These are phyloP conservation scores for Lactarius tabidus DNA, from an alignment of 768 basidiomycete genomes.

Conservation along the genomic window DNA sequence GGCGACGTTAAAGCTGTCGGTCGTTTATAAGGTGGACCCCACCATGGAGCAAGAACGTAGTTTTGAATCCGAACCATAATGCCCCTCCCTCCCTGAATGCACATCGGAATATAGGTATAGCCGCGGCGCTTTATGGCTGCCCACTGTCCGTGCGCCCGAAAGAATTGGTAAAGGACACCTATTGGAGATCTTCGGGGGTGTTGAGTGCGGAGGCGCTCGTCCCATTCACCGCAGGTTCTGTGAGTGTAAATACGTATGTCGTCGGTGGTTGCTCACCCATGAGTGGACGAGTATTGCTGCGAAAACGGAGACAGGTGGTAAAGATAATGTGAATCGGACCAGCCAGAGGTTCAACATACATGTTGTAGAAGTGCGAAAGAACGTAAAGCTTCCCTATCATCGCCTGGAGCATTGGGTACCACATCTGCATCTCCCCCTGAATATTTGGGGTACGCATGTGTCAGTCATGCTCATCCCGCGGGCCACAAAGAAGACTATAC, in stretches of 20 bases:
- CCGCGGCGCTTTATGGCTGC: background rate
- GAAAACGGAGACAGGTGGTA: background rate
- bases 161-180: background rate
- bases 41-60: background rate
- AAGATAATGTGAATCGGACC: background rate
- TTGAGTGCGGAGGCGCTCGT: background rate
- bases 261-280: background rate
- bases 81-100: background rate
- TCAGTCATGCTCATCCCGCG: background rate
- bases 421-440: background rate
- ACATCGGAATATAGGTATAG: background rate
- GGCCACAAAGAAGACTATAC: background rate
- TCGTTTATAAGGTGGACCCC: background rate
- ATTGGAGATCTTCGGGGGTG: background rate
- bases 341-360: background rate
- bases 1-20: background rate
- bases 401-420: slow-evolving; percentile 8
- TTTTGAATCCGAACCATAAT: background rate
- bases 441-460: background rate
- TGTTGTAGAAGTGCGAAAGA: slow-evolving; percentile 10
- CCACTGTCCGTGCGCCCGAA: background rate
- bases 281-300: background rate
- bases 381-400: slow-evolving; percentile 10
- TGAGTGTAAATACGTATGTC: background rate
- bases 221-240: background rate